Evolutionary conservation across 2,329 filamentous ascomycete species (phyloP).

Genomic region (Fusarium sp.): DNA sequence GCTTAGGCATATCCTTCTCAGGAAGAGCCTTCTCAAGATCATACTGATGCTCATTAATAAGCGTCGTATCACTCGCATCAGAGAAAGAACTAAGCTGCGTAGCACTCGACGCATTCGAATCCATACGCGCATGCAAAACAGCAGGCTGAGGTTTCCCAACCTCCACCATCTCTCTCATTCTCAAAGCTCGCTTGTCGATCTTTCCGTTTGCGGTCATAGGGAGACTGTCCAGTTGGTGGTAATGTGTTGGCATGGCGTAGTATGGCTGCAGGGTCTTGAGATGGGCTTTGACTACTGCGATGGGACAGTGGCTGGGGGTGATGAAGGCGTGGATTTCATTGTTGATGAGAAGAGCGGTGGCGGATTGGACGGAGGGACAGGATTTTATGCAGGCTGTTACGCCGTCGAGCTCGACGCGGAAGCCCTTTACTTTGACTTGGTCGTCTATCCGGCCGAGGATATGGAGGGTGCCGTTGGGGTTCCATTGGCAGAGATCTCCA

Average conservation of each 20-base stretch:
- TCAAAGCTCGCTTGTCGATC: constrained; percentile 62
- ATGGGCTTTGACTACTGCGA: constrained; percentile 53
- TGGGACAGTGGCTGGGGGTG: constrained; percentile 50
- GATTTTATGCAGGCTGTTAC: constrained; percentile 61
- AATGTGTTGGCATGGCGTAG: constrained; percentile 63
- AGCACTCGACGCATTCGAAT: constrained; percentile 47
- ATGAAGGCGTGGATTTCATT: constrained; percentile 64
- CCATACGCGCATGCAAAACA: constrained; percentile 33
- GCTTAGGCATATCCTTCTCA: constrained; percentile 55
- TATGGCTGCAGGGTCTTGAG: constrained; percentile 62
- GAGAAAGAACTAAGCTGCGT: constrained; percentile 35
- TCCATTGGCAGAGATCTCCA: constrained; percentile 68
- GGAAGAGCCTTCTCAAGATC: constrained; percentile 52
- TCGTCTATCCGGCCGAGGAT: constrained; percentile 68
- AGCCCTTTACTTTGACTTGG: constrained; percentile 71
- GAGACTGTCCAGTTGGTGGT: constrained; percentile 56
- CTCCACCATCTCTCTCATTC: neutral
- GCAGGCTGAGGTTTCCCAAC: constrained; percentile 24
- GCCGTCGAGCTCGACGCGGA: constrained; percentile 71
- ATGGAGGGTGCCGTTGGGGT: constrained; percentile 63
- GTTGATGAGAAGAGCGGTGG: constrained; percentile 60
- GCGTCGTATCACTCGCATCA: constrained; percentile 29
- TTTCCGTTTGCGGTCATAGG: constrained; percentile 68
- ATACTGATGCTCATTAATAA: constrained; percentile 41
- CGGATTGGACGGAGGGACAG: constrained; percentile 58